Evolutionary conservation across 768 basidiomycete genomes (phyloP), one percentile per base, ranked within the genome.

Genomic region (Epithele typhae): DNA sequence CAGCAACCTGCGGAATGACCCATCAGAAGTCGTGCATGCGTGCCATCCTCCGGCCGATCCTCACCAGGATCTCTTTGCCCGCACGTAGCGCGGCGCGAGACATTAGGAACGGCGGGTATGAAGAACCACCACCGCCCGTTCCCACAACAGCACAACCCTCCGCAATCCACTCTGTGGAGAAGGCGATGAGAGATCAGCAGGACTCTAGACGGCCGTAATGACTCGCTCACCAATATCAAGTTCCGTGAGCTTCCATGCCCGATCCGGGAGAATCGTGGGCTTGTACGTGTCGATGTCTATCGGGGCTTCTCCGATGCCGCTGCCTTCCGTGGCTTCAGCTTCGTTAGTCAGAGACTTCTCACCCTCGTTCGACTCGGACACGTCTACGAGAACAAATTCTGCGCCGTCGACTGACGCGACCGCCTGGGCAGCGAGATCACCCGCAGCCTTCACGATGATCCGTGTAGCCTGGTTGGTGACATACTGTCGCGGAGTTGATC

Each of bases 131-230:
- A 23, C 82, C 82, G 3, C 82, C 82, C 15, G 74, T 76, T 0
- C 82, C 82, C 1, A 84, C 66, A 33, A 84, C 68, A 33, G 77
- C 78, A 43, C 81, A 81, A 24, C 82, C 82, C 43, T 79, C 77
- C 21, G 78, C 72, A 37, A 84, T 76, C 68, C 78, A 84, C 45
- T 78, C 77, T 62, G 19, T 76, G 58, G 52, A 77, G 75, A 2
- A 67, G 62, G 21, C 17, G 54, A 30, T 14, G 14, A 30, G 27
- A 7, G 14, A 7, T 14, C 27, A 30, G 14, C 14, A 14, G 14
- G 14, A 14, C 27, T 7, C 27, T 30, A 14, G 27, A 30, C 7
- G 27, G 14, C 27, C 8, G 7, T 7, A 7, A 30, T 25, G 42
- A 54, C 52, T n/a, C 75, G 79, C 4, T 51, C 55, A 49, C 62